Evolutionary conservation across 1,284 basidiomycete genomes (phyloP).

Genomic region (Ustilago cynodontis): DNA sequence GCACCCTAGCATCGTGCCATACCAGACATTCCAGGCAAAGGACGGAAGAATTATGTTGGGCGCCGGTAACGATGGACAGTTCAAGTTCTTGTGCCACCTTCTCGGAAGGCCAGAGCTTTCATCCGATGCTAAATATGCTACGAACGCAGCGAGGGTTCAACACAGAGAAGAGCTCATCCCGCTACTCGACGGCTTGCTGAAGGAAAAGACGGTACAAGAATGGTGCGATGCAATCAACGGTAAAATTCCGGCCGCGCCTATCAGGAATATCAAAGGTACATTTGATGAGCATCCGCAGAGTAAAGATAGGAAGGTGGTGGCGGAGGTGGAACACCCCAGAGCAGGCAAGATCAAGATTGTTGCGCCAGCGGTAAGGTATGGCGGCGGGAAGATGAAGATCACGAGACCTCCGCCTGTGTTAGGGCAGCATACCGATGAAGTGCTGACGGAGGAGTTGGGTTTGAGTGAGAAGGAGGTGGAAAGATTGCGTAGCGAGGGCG

Average conservation of each 20-base stretch:
- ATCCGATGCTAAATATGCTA: conserved; percentile 30
- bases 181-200: conserved; percentile 76
- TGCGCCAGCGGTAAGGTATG: conserved; percentile 86
- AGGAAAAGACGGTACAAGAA: conserved; percentile 44
- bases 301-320: conserved; percentile 76
- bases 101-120: conserved; percentile 44
- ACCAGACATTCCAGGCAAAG: conserved; percentile 56
- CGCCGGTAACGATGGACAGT: conserved; percentile 90
- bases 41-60: conserved; percentile 74
- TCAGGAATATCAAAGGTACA: conserved; percentile 90
- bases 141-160: conserved; percentile 80
- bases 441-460: conserved; percentile 76
- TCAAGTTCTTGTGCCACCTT: conserved; percentile 67
- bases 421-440: conserved; percentile 71
- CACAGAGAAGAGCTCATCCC: conserved; percentile 81
- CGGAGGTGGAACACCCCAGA: conserved; percentile 77
- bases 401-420: conserved; percentile 65
- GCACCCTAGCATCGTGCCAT: conserved; percentile 74
- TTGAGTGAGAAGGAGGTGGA: conserved; percentile 76
- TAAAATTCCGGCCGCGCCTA: conserved; percentile 71
- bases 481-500: conserved; percentile 71
- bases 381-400: conserved; percentile 76
- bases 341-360: conserved; percentile 87
- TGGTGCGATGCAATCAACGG: conserved; percentile 60
- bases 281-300: conserved; percentile 89